Evolutionary conservation across 768 basidiomycete species (phyloP).

Genomic region (Boletellus ananiceps): DNA sequence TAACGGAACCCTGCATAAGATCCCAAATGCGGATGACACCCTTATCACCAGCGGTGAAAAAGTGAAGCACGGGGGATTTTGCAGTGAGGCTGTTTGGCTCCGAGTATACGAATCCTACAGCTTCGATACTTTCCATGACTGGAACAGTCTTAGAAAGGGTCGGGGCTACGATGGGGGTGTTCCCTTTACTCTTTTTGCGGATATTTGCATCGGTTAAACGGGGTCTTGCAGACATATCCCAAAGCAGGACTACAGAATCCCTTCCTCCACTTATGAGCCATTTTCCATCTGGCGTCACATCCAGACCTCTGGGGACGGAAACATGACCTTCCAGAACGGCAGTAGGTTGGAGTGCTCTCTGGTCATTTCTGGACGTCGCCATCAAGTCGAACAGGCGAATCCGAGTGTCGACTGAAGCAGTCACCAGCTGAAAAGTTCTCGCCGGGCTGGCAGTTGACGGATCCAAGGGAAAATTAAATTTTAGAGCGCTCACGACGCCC

Average conservation of each 20-base stretch:
- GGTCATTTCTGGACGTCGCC: slow-evolving; percentile 52
- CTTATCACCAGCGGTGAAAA: slow-evolving; percentile 91
- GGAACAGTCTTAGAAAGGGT: slow-evolving; percentile 75
- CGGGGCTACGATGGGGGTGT: slow-evolving; percentile 47
- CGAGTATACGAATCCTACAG: slow-evolving; percentile 64
- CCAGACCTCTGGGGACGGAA: slow-evolving; percentile 88
- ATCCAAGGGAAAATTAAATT: slow-evolving; percentile 75
- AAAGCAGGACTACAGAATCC: slow-evolving; percentile 88
- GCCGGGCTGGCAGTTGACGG: slow-evolving; percentile 43
- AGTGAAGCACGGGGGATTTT: slow-evolving; percentile 42
- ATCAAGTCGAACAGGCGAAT: slow-evolving; percentile 90
- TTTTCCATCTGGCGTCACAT: slow-evolving; percentile 77
- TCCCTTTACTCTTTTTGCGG: slow-evolving; percentile 37
- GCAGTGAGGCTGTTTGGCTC: slow-evolving; percentile 42
- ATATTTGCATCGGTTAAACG: slow-evolving; percentile 6
- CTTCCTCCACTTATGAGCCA: slow-evolving; percentile 90
- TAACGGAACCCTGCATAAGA: no score
- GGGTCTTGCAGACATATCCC: slow-evolving; percentile 57
- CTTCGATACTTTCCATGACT: slow-evolving; percentile 80
- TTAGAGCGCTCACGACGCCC: slow-evolving; percentile 90
- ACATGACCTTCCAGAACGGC: slow-evolving; percentile 93
- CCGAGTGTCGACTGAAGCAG: slow-evolving; percentile 87
- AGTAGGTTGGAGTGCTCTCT: slow-evolving; percentile 57
- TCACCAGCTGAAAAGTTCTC: slow-evolving; percentile 73
- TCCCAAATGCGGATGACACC: slow-evolving; percentile 87